Evolutionary conservation across 2,329 filamentous ascomycete genomes (phyloP), one percentile per base, ranked within the genome.

Genomic region (Ascosphaera apis): DNA sequence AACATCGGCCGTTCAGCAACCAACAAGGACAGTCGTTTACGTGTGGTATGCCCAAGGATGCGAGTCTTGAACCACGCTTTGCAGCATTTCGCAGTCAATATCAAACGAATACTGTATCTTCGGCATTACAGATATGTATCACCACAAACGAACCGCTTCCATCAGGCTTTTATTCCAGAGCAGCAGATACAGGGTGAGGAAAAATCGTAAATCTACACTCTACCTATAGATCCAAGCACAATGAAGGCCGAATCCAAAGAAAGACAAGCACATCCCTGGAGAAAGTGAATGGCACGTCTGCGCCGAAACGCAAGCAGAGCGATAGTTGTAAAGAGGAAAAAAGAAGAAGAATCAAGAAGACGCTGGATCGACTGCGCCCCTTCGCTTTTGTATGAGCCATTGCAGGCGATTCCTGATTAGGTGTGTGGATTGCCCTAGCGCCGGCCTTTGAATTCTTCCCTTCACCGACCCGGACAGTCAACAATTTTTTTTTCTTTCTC

Each of bases 121-220:
- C 19, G 19, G 19, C 19, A 21, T 21, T 21, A 21, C 12, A 33
- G 46, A 43, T 51, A 55, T 80, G 73, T 80, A 68, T 72, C 73
- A 67, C 72, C 72, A 51, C 72, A 72, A 79, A 63, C 76, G 76
- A 82, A 76, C 76, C 65, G 72, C 76, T 60, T 72, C 72, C 71
- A 69, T 80, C 76, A 81, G 63, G 63, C 61, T 57, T 51, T 41
- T 58, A 57, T 73, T 82, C 76, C 67, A 78, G 73, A 73, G 76
- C 72, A 79, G 76, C 74, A 82, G 76, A 82, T 82, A 82, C 76
- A 74, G 73, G 73, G 70, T 65, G 75, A 69, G 55, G 50, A 47
- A 47, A 56, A 69, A 55, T 21, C 30, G 12, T 31, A 12, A 46
- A 58, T 78, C 71, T 78, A 54, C 72, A 67, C 72, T 64, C 67